Evolutionary conservation across 768 basidiomycete species (phyloP).

Genomic region (Termitomyces bulborhizus): DNA sequence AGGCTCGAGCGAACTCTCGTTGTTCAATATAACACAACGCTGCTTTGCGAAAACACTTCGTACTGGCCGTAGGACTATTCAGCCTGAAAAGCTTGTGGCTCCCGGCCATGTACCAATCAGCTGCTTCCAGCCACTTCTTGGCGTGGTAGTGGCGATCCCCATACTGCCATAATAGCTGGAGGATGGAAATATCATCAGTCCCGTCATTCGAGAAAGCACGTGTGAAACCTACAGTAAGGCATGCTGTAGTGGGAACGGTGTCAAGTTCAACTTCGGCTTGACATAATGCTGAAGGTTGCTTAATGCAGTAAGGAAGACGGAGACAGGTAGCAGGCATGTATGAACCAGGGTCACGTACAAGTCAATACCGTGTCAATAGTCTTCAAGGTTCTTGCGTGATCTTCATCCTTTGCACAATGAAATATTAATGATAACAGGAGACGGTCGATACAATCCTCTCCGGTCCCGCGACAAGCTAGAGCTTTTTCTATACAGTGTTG

Average conservation of each 20-base stretch:
- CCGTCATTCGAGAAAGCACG: slow-evolving; percentile 14
- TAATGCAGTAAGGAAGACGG: slow-evolving; percentile 22
- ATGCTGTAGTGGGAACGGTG: slow-evolving; percentile 58
- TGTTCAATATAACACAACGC: slow-evolving; percentile 79
- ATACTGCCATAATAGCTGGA: slow-evolving; percentile 78
- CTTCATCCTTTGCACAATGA: slow-evolving; percentile 71
- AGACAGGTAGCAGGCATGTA: slow-evolving; percentile 6
- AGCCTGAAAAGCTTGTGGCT: slow-evolving; percentile 59
- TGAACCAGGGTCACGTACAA: slow-evolving; percentile 37
- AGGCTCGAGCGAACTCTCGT: slow-evolving; percentile 66
- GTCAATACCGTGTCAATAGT: slow-evolving; percentile 53
- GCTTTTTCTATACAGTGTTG: slow-evolving; percentile 55
- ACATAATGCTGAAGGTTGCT: slow-evolving; percentile 37
- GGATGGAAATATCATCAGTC: slow-evolving; percentile 2
- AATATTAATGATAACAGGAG: slow-evolving; percentile 71
- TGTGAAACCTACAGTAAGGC: slow-evolving; percentile 54
- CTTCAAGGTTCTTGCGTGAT: slow-evolving; percentile 60
- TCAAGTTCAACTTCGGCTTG: slow-evolving; percentile 59
- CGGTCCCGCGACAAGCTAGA: slow-evolving; percentile 37
- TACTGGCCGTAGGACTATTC: slow-evolving; percentile 42
- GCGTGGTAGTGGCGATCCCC: slow-evolving; percentile 73
- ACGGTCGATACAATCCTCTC: slow-evolving; percentile 52
- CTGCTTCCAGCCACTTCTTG: slow-evolving; percentile 70
- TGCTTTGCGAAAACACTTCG: slow-evolving; percentile 80
- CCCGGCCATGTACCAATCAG: slow-evolving; percentile 76